phyloP scores from a whole-genome alignment of 352 stramenopile genomes.

The Pythium vanterpoolii region DNA sequence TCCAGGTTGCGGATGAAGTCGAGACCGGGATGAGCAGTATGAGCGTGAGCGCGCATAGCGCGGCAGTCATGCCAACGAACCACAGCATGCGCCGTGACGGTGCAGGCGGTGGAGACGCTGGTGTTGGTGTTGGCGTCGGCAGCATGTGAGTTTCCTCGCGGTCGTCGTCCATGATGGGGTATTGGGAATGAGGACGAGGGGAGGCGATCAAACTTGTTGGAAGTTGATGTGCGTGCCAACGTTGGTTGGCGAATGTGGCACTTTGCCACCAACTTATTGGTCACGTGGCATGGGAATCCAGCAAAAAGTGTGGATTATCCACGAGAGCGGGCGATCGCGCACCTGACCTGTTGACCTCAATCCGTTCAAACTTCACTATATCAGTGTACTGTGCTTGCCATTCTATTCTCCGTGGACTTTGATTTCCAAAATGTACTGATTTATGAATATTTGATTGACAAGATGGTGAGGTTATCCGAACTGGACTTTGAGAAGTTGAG shows the following conservation, averaged over 20 bases:
- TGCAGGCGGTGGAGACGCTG: neutral
- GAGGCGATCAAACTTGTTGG: neutral
- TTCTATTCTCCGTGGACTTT: no score
- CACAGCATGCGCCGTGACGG: neutral
- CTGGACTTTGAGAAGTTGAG: no score
- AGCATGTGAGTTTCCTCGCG: neutral
- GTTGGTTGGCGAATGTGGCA: neutral
- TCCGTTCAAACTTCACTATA: no score
- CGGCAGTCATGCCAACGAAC: neutral
- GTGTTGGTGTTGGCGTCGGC: neutral
- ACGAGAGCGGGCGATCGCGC: neutral
- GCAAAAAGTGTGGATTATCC: neutral
- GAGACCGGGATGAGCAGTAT: constrained; percentile 1
- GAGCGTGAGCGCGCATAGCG: constrained; percentile 1
- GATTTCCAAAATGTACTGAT: no score
- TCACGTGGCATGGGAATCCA: neutral
- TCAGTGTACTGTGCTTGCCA: no score
- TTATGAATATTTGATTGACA: no score
- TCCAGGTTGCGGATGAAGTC: neutral
- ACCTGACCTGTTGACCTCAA: neutral
- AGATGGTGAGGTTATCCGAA: no score
- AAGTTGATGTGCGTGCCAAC: neutral
- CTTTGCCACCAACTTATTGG: neutral
- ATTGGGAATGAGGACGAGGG: no score
- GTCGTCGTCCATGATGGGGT: neutral